A percentile compares a stretch with the other conserved stretches of the same genome.
These are phyloP conservation scores for Urtica urens DNA, from an alignment of 306 rosid species.

Conservation along the genomic window DNA sequence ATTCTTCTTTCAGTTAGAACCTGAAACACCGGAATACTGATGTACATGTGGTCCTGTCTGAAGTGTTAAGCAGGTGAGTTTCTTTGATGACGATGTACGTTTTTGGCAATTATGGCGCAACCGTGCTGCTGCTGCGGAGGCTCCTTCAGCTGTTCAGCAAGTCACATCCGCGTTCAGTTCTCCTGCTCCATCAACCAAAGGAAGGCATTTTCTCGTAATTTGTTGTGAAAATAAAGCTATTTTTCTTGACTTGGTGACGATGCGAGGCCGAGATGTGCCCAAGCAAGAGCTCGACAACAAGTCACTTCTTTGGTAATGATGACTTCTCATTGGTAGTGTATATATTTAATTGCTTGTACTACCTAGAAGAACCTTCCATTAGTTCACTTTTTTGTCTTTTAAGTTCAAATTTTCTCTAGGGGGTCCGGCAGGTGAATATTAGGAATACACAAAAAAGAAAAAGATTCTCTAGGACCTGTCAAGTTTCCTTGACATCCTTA, in stretches of 20 bases:
- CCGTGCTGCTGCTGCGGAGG: slow-evolving; percentile 91
- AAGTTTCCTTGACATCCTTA: background rate
- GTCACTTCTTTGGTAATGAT: slow-evolving; percentile 76
- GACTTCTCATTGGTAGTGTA: background rate
- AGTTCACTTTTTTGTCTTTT: background rate
- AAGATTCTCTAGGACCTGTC: background rate
- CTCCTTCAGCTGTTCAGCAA: slow-evolving; percentile 72
- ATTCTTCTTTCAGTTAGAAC: slow-evolving; percentile 19
- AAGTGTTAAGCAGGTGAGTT: slow-evolving; percentile 94
- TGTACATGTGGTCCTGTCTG: slow-evolving; percentile 9
- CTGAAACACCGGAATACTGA: slow-evolving; percentile 9
- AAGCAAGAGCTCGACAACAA: slow-evolving; percentile 95
- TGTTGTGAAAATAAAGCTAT: slow-evolving; percentile 96
- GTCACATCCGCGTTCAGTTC: slow-evolving; percentile 62
- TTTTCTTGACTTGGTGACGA: slow-evolving; percentile 93
- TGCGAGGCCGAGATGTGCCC: slow-evolving; percentile 97
- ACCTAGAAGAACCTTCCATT: background rate
- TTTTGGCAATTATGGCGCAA: slow-evolving; percentile 94
- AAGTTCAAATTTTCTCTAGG: background rate
- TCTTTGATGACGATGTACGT: slow-evolving; percentile 88
- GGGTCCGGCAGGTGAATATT: too few relatives aligned
- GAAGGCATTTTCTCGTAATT: slow-evolving; percentile 96
- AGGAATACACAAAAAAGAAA: too few relatives aligned
- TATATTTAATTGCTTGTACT: background rate
- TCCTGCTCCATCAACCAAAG: slow-evolving; percentile 81